Evolutionary conservation across 148 eudicot genomes (phyloP), one percentile per base, ranked within the genome.

Genomic region (Vaccinium myrtillus): DNA sequence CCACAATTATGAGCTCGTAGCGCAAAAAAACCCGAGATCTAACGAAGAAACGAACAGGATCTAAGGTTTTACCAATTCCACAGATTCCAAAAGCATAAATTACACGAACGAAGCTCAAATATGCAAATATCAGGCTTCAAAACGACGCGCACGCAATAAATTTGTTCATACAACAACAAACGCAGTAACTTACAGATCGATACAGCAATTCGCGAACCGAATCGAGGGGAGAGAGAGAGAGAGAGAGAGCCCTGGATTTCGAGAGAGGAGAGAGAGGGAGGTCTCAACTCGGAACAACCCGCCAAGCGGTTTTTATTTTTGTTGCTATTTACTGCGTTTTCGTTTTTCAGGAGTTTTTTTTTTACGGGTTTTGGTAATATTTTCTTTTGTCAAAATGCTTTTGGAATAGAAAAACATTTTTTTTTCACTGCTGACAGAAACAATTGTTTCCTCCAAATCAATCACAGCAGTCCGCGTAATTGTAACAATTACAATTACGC

Each of bases 31-130:
- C 55, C 77, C 46, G 55, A 87, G 87, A 90, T 88, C 89, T 85
- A 84, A 82, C 8, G 4, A 27, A 56, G 36, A 49, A 32, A 78
- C 19, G 69, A 14, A 15, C 65, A 63, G 73, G 89, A 90, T 89
- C 92, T 84, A 87, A 85, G 86, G 88, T 88, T 88, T 87, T 75
- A 9, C 39, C 55, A 25, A 16, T 59, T 51, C 63, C 56, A 56
- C 25, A 6, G 83, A 10, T 23, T 80, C 75, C n/a, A 39, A 10
- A 81, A 70, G 10, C 81, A 30, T 48, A 32, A 73, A 81, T 79
- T 1, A 9, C 54, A 25, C 53, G 25, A 83, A 65, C 54, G 43
- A 32, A 61, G 50, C 46, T 54, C 9, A 61, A 81, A 51, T 39
- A 10, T 8, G 80, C 48, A 65, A 50, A 59, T n/a, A 43, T 18